phyloP scores from a whole-genome alignment of 169 alveolate species.

The Cryptosporidium sp. region DNA sequence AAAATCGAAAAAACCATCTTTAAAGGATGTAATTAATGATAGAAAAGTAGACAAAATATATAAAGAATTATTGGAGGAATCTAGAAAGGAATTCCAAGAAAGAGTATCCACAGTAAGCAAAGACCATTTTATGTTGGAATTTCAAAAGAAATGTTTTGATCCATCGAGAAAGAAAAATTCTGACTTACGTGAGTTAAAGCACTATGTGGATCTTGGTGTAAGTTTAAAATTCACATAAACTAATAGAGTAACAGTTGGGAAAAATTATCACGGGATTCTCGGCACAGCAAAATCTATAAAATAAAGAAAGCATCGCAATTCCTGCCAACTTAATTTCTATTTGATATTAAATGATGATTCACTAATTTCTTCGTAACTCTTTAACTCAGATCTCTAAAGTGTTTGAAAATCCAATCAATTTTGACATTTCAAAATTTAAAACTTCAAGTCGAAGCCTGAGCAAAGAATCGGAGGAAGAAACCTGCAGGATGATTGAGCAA shows the following conservation, averaged over 20 bases:
- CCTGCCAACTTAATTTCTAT: background rate
- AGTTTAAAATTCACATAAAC: background rate
- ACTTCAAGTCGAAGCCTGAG: conserved; percentile 1
- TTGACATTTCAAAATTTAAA: conserved; percentile 53
- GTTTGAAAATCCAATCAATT: conserved; percentile 23
- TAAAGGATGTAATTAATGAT: conserved; percentile 12
- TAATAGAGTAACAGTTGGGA: background rate
- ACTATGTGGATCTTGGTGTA: conserved; percentile 59
- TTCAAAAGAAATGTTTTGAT: conserved; percentile 41
- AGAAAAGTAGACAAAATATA: conserved; percentile 34
- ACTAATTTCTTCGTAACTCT: background rate
- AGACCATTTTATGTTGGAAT: conserved; percentile 58
- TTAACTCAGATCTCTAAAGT: conserved; percentile 42
- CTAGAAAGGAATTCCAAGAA: conserved; percentile 9
- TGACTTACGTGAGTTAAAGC: conserved; percentile 3
- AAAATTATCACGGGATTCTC: background rate
- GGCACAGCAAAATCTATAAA: too few relatives aligned
- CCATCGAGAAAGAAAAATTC: conserved; percentile 28
- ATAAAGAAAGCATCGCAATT: background rate
- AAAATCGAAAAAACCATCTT: background rate
- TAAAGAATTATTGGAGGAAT: conserved; percentile 14
- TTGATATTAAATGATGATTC: background rate
- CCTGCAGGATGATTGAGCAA: conserved; percentile 18
- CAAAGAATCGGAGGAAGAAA: conserved; percentile 24
- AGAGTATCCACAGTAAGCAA: conserved; percentile 27